Percentiles rank a stretch among this genome's conserved stretches.
Evolutionary conservation across 768 basidiomycete species (phyloP).

Genomic region (Suillus subalutaceus): DNA sequence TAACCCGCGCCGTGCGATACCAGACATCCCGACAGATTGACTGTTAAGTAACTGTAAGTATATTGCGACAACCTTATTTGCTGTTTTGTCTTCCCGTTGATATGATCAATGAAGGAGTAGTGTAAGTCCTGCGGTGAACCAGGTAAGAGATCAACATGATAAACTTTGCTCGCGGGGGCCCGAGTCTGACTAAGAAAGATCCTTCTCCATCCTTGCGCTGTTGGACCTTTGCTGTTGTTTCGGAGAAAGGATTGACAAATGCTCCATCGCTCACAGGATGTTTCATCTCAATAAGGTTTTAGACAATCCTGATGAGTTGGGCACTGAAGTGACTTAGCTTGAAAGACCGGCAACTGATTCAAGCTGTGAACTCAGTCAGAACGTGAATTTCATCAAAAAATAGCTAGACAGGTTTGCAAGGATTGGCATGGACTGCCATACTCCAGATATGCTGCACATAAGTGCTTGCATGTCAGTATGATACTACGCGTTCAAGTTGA

Average conservation of each 20-base stretch:
- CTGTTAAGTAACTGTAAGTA: conserved; percentile 64
- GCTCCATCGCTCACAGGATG: background rate
- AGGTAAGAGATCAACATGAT: conserved; percentile 40
- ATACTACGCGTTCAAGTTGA: too few relatives aligned
- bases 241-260: conserved; percentile 1
- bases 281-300: background rate
- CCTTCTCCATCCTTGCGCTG: conserved; percentile 65
- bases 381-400: too few relatives aligned
- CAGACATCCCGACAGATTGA: conserved; percentile 61
- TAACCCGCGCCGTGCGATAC: conserved; percentile 50
- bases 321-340: too few relatives aligned
- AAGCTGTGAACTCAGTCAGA: too few relatives aligned
- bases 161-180: background rate
- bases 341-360: background rate
- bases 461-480: too few relatives aligned
- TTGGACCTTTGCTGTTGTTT: conserved; percentile 4
- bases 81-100: background rate
- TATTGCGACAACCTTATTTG: conserved; percentile 9
- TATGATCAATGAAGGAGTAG: conserved; percentile 54
- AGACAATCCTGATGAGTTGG: background rate
- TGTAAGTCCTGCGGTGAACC: conserved; percentile 52
- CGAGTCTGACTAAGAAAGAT: conserved; percentile 44
- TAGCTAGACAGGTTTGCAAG: too few relatives aligned
- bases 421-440: too few relatives aligned
- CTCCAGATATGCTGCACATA: background rate